Percentiles rank a stretch among this genome's conserved stretches.
phyloP scores from a whole-genome alignment of 2,329 filamentous ascomycete species.

The Pseudocercospora fijiensis region DNA sequence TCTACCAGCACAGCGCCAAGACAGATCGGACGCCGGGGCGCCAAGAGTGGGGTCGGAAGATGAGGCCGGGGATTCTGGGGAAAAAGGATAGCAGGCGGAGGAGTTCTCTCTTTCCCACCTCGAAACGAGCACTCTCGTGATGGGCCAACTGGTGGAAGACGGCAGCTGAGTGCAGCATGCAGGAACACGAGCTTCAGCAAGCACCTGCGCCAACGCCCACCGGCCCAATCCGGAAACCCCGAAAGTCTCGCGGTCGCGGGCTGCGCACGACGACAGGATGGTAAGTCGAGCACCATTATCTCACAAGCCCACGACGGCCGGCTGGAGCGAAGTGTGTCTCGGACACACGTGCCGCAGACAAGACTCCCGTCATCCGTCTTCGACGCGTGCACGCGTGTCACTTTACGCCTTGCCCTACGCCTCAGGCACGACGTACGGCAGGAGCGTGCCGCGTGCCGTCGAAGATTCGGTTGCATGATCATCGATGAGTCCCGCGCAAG shows the following conservation, averaged over 20 bases:
- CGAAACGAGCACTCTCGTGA: neutral
- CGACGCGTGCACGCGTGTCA: neutral
- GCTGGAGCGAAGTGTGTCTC: neutral
- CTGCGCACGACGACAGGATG: conserved; percentile 29
- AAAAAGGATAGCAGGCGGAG: too few species aligned
- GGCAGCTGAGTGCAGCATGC: neutral
- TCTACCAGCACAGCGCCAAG: too few species aligned
- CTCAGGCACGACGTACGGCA: neutral
- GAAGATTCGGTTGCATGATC: too few species aligned
- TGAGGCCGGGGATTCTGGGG: too few species aligned
- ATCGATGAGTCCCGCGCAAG: neutral
- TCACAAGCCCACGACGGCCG: neutral
- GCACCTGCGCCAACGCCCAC: neutral
- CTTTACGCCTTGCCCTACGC: neutral
- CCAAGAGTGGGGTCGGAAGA: too few species aligned
- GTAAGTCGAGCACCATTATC: conserved; percentile 10
- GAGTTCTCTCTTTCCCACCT: neutral
- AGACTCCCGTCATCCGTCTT: too few species aligned
- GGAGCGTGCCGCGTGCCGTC: too few species aligned
- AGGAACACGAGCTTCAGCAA: conserved; percentile 1
- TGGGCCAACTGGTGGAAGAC: neutral
- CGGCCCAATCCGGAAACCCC: conserved; percentile 28
- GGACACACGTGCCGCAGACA: too few species aligned
- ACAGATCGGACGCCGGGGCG: too few species aligned
- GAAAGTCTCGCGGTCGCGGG: conserved; percentile 35